These are phyloP conservation scores for Agroathelia rolfsii DNA, from an alignment of 1,284 basidiomycete species.

Conservation along the genomic window DNA sequence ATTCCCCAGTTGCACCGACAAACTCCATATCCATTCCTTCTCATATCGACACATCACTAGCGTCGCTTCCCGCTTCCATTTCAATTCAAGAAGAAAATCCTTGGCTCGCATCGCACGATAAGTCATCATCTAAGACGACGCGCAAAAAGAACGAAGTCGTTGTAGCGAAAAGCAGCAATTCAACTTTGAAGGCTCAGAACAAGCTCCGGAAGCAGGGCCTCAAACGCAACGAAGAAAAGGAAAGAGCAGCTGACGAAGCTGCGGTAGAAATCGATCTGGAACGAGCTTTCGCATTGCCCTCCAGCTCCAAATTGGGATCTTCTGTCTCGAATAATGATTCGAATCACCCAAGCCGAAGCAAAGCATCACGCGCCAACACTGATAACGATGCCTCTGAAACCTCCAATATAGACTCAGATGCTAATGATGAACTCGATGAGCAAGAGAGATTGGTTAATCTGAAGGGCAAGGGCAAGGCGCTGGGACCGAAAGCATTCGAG, in stretches of 20 bases:
- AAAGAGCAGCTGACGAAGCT: conserved; percentile 60
- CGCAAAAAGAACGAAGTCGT: conserved; percentile 63
- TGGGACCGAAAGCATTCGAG: conserved; percentile 56
- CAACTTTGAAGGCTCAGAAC: conserved; percentile 55
- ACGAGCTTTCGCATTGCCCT: conserved; percentile 34
- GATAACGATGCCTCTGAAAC: conserved; percentile 23
- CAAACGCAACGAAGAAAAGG: conserved; percentile 45
- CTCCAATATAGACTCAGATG: conserved; percentile 46
- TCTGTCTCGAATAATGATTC: conserved; percentile 8
- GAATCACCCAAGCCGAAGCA: conserved; percentile 11
- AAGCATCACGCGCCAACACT: conserved; percentile 8
- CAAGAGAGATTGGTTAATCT: conserved; percentile 41
- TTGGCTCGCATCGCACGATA: conserved; percentile 47
- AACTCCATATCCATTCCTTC: conserved; percentile 9
- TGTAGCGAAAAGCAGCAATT: conserved; percentile 52
- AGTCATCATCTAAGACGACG: conserved; percentile 30
- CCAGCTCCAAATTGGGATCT: conserved; percentile 6
- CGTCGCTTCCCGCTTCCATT: conserved; percentile 7
- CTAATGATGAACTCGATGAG: conserved; percentile 56
- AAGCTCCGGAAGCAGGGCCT: conserved; percentile 57
- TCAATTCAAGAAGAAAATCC: conserved; percentile 41
- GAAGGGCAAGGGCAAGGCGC: conserved; percentile 32
- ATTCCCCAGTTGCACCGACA: conserved; percentile 8
- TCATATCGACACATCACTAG: conserved; percentile 9
- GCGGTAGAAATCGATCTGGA: conserved; percentile 65